A percentile compares a stretch with the other conserved stretches of the same genome.
Evolutionary conservation across 352 stramenopile genomes (phyloP).

Genomic region (Phytophthora megakarya): DNA sequence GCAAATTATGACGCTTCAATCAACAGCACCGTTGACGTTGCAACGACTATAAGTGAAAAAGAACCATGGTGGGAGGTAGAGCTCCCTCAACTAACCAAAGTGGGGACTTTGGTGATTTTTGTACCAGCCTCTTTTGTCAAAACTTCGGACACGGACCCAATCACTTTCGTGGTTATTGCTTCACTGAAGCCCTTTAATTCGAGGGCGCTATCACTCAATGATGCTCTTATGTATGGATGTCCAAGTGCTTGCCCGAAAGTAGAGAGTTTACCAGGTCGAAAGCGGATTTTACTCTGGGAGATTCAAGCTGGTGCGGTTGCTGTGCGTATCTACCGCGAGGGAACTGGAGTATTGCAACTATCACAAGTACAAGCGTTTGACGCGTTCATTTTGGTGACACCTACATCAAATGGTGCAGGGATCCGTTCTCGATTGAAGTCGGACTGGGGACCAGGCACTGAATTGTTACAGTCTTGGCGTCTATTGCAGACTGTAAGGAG

Average conservation of each 20-base stretch:
- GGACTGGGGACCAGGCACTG: conserved; percentile 46
- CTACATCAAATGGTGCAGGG: conserved; percentile 44
- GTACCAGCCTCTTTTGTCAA: conserved; percentile 38
- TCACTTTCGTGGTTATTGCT: conserved; percentile 43
- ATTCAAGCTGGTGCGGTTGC: conserved; percentile 48
- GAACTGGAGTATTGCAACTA: conserved; percentile 39
- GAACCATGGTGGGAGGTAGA: conserved; percentile 68
- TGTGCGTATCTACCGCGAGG: conserved; percentile 62
- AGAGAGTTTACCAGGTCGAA: conserved; percentile 35
- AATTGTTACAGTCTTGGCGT: conserved; percentile 49
- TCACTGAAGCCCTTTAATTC: conserved; percentile 37
- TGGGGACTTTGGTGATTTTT: conserved; percentile 65
- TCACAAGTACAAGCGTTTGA: conserved; percentile 62
- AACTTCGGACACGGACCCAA: not conserved
- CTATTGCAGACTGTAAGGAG: conserved; percentile 55
- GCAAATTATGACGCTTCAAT: conserved; percentile 20
- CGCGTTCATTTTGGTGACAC: conserved; percentile 48
- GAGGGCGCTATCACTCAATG: conserved; percentile 10
- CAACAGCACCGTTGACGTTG: conserved; percentile 7
- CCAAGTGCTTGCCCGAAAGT: conserved; percentile 46
- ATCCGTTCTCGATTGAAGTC: conserved; percentile 54
- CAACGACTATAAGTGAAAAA: conserved; percentile 37
- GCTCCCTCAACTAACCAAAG: conserved; percentile 37
- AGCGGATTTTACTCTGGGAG: conserved; percentile 53
- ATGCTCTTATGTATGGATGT: conserved; percentile 43